phyloP scores from a whole-genome alignment of 1,139 yeast genomes.

The Kodamaea alishanica region DNA sequence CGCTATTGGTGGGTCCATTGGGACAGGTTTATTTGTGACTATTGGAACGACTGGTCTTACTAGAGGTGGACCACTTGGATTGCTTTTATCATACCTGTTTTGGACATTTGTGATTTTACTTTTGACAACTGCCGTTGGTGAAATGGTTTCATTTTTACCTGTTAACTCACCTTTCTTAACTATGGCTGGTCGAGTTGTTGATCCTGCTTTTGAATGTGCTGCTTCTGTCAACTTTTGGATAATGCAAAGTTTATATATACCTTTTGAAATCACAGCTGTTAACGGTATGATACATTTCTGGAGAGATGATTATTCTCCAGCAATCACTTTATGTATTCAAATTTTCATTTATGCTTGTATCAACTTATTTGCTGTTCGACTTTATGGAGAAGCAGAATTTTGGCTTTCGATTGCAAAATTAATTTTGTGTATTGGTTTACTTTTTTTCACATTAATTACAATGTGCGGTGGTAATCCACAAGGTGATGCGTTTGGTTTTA shows the following conservation, averaged over 20 bases:
- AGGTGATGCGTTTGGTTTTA: conserved; percentile 63
- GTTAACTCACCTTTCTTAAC: conserved; percentile 59
- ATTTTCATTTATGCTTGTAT: conserved; percentile 58
- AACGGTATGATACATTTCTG: conserved; percentile 76
- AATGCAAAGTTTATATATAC: conserved; percentile 70
- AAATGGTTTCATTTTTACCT: conserved; percentile 79
- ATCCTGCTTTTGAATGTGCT: conserved; percentile 72
- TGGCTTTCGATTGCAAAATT: conserved; percentile 78
- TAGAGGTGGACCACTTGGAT: conserved; percentile 47
- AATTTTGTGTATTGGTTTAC: conserved; percentile 64
- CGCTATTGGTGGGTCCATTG: conserved; percentile 51
- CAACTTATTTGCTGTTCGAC: conserved; percentile 66
- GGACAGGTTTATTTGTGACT: conserved; percentile 48
- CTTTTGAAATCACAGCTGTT: conserved; percentile 78
- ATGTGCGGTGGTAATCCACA: conserved; percentile 85
- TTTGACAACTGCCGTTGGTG: conserved; percentile 72
- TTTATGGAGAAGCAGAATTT: conserved; percentile 78
- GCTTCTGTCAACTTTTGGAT: conserved; percentile 81
- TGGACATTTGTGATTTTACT: conserved; percentile 51
- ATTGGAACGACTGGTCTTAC: conserved; percentile 42
- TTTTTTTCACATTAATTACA: conserved; percentile 67
- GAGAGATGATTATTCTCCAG: conserved; percentile 71
- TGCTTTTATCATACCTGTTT: conserved; percentile 38
- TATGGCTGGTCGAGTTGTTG: conserved; percentile 54
- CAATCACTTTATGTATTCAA: conserved; percentile 60